Evolutionary conservation across 768 basidiomycete species (phyloP).

Genomic region (Boletus reticuloceps): DNA sequence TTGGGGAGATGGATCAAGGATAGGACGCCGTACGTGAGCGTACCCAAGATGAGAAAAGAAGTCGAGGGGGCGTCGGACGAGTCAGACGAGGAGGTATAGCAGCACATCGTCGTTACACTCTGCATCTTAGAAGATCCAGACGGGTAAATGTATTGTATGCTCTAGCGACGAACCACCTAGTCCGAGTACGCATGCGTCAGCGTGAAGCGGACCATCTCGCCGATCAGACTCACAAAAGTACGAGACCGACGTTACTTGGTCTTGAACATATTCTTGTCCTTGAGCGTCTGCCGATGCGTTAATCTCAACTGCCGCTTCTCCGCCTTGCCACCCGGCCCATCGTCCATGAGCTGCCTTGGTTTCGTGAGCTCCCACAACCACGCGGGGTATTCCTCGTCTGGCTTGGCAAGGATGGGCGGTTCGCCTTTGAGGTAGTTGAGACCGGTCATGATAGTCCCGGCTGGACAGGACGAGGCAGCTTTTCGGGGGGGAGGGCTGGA

Average conservation of each 20-base stretch:
- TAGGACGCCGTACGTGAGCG: constrained; percentile 61
- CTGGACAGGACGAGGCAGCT: constrained; percentile 57
- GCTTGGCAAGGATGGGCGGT: constrained; percentile 65
- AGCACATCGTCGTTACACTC: too few species aligned
- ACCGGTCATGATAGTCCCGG: constrained; percentile 77
- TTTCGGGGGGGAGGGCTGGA: neutral
- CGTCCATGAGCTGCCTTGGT: constrained; percentile 56
- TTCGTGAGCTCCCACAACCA: constrained; percentile 85
- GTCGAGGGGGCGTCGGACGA: constrained; percentile 40
- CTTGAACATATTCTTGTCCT: constrained; percentile 84
- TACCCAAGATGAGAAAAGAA: constrained; percentile 63
- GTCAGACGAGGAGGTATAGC: constrained; percentile 25
- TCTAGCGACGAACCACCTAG: neutral
- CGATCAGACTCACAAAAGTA: neutral
- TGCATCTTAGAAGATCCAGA: too few species aligned
- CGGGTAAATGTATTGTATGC: neutral
- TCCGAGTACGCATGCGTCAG: too few species aligned
- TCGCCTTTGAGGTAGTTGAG: constrained; percentile 83
- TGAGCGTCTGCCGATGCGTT: constrained; percentile 67
- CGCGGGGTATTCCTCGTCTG: constrained; percentile 82
- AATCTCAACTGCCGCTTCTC: constrained; percentile 54
- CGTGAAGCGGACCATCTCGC: too few species aligned
- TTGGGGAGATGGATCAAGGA: constrained; percentile 72
- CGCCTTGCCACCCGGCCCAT: constrained; percentile 70
- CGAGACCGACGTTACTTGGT: constrained; percentile 48